These are phyloP conservation scores for Lupinus albus DNA, from an alignment of 306 rosid species.

Conservation along the genomic window DNA sequence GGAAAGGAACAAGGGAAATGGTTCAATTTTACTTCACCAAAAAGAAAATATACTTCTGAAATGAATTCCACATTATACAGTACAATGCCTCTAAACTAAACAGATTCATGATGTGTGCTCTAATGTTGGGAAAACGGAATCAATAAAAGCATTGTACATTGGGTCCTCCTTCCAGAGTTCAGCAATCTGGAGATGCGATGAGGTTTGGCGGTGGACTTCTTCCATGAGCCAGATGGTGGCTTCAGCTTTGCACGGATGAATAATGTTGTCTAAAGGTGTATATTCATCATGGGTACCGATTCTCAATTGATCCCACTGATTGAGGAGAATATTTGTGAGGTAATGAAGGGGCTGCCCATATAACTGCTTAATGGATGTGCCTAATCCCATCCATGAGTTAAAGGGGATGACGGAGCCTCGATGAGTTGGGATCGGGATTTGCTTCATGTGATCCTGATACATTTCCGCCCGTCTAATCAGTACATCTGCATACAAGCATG, in stretches of 20 bases:
- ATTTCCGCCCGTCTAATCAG: constrained; percentile 72
- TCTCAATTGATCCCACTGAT: constrained; percentile 87
- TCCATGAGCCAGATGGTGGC: constrained; percentile 81
- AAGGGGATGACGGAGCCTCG: constrained; percentile 85
- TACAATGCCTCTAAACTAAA: constrained; percentile 32
- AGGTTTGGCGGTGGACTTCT: constrained; percentile 85
- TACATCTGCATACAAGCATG: constrained; percentile 49
- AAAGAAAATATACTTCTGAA: not conserved
- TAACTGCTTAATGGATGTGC: constrained; percentile 75
- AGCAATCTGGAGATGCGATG: constrained; percentile 70
- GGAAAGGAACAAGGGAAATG: constrained; percentile 13
- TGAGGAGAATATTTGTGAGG: constrained; percentile 81
- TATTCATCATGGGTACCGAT: constrained; percentile 62
- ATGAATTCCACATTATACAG: constrained; percentile 33
- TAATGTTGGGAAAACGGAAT: constrained; percentile 71
- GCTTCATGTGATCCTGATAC: constrained; percentile 96
- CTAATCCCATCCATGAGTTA: constrained; percentile 84
- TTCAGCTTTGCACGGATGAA: constrained; percentile 93
- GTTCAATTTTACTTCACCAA: constrained; percentile 15
- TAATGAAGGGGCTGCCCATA: constrained; percentile 92
- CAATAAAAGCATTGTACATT: constrained; percentile 63
- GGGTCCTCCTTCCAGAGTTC: constrained; percentile 74
- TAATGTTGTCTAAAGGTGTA: constrained; percentile 64
- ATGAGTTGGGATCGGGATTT: constrained; percentile 64
- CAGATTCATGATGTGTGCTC: constrained; percentile 43